Conservation (phyloP, 208 protist species). For the Crithidia mellificae region DNA sequence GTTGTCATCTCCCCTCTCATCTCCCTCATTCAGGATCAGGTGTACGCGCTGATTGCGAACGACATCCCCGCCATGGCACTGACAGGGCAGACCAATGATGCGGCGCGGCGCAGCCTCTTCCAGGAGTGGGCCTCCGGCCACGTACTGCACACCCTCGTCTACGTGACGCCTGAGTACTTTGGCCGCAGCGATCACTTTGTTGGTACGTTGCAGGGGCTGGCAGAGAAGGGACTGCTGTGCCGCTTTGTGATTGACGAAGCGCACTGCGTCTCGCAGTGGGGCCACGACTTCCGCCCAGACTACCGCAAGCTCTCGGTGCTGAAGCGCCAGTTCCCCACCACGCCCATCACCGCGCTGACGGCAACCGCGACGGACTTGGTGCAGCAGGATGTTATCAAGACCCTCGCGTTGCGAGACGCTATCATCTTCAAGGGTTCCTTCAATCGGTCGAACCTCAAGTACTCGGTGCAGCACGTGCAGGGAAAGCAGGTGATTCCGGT, state of each 20-base stretch:
- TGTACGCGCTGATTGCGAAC: constrained; percentile 80
- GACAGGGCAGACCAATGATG: constrained; percentile 74
- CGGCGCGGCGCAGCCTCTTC: constrained; percentile 61
- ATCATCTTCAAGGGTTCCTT: constrained; percentile 89
- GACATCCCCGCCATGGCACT: constrained; percentile 82
- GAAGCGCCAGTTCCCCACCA: constrained; percentile 66
- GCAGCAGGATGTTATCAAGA: constrained; percentile 87
- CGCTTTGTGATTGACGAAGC: constrained; percentile 95
- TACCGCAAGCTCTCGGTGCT: constrained; percentile 79
- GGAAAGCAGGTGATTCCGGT: constrained; percentile 45
- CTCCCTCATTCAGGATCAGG: constrained; percentile 97
- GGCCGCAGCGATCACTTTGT: constrained; percentile 80
- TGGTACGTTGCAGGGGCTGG: constrained; percentile 48
- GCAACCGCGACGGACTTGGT: constrained; percentile 87
- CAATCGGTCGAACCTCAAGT: constrained; percentile 73
- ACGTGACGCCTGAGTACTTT: constrained; percentile 91
- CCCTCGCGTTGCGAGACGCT: constrained; percentile 54
- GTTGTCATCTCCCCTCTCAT: constrained; percentile 97
- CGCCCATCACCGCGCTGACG: constrained; percentile 82
- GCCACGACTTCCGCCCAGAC: constrained; percentile 95
- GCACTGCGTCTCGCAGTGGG: constrained; percentile 97
- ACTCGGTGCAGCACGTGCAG: constrained; percentile 67
- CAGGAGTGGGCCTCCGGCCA: constrained; percentile 59
- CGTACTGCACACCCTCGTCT: constrained; percentile 75
- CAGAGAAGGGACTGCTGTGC: constrained; percentile 53